Evolutionary conservation across 805 yeast genomes (phyloP), one percentile per base, ranked within the genome.

Genomic region (Nakazawaea pomicola): DNA sequence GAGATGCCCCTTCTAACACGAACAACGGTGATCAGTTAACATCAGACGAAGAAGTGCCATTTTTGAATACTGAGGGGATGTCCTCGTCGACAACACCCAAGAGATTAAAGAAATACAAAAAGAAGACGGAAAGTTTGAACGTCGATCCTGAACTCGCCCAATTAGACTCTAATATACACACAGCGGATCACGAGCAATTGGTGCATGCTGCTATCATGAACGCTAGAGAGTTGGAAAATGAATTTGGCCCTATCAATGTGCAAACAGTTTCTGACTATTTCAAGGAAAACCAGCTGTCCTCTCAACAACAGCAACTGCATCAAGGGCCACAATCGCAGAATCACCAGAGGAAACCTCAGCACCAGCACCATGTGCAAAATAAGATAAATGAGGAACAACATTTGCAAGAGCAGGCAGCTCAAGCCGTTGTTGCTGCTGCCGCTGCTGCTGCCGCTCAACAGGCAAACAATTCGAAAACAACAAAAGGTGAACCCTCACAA

Each of bases 201-300:
- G 88, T 80, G 9, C 78, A 80, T 45, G 86, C 81, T 35, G 86
- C 85, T 1, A 78, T 83, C 34, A 64, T 79, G 47, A 85, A 81
- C 50, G 85, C 87, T 0, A 68, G 81, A 38, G 77, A 80, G 31
- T 65, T 81, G 43, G 80, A 82, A 16, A 68, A 65, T 47, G 67
- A 62, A 38, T 54, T 71, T 16, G 61, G 65, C 5, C 48, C 54
- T 2, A 49, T 61, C 25, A 64, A 57, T 37, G 57, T 29, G 12
- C 35, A 38, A 16, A 30, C 30, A 6, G 45, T 42, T 9, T 14
- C 51, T 21, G 61, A 56, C 19, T 58, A 58, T 44, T 38, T 59
- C 24, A 44, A 60, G 28, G 60, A 56, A 51, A 9, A 50, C 25
- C 19, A 29, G 37, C 48, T 41, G 32, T 35, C 41, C 20, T 29